These are phyloP conservation scores for Vigna angularis DNA, from an alignment of 306 rosid species.

Conservation along the genomic window DNA sequence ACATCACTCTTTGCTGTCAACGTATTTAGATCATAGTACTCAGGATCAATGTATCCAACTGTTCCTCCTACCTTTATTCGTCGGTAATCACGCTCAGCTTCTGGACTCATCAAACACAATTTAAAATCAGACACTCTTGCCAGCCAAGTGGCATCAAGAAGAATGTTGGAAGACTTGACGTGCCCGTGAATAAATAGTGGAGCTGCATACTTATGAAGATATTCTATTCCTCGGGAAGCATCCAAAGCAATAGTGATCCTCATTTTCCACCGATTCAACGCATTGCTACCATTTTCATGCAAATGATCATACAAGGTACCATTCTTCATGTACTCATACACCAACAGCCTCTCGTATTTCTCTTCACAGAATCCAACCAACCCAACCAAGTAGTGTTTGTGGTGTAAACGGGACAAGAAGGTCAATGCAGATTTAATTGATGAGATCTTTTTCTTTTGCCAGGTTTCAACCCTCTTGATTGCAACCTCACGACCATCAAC, in stretches of 20 bases:
- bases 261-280: conserved; percentile 67
- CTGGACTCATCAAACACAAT: conserved; percentile 40
- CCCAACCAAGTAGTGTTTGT: conserved; percentile 54
- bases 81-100: too few species aligned
- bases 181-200: conserved; percentile 68
- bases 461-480: conserved; percentile 52
- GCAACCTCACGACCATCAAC: conserved; percentile 79
- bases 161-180: conserved; percentile 77
- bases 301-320: conserved; percentile 69
- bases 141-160: conserved; percentile 62
- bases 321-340: conserved; percentile 80
- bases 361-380: conserved; percentile 78
- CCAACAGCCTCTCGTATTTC: conserved; percentile 71
- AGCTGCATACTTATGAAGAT: conserved; percentile 78
- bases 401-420: conserved; percentile 80
- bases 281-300: conserved; percentile 56
- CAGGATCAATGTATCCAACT: conserved; percentile 68
- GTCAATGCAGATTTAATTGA: conserved; percentile 58
- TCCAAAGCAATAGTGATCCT: conserved; percentile 79
- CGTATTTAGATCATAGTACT: conserved; percentile 64
- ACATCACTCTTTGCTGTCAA: conserved; percentile 16
- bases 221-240: conserved; percentile 77
- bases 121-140: conserved; percentile 82
- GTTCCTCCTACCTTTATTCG: conserved; percentile 65
- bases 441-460: conserved; percentile 48